Base-by-base conservation (phyloP, 2,329 filamentous ascomycete genomes). In the Pyrenochaeta sp. region DNA sequence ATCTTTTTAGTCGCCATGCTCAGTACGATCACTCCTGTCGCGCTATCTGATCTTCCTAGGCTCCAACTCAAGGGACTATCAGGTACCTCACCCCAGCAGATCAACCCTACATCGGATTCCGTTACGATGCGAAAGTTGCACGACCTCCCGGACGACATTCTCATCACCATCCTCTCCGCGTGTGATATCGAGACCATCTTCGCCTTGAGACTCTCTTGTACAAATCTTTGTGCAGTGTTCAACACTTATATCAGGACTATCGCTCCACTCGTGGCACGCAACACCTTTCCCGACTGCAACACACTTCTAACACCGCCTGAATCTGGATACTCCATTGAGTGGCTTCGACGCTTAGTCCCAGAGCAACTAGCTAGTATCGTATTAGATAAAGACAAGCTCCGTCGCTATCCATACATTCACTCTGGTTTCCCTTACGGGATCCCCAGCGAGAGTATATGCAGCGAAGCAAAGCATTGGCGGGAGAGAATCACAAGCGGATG, bases 361-460 rank as follows among this genome's bases (percentile, higher is more conserved):
- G 43, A 42, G 14, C 45, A 59, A 9, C 30, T 59, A 19, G 46
- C 51, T 6, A 51, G 48, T 6, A 24, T 59, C 6, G 9, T 20
- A 4, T 28, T 57, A 5, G 55, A 59, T 19, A 59, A 59, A 24
- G 53, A 60, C 40, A 60, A 58, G 26, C 29, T 60, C 5, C 46
- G 53, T 15, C 41, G 53, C 6, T 40, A 45, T 11, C 37, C 41
- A 1, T 57, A 59, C 17, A 22, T 55, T 19, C 49, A 49, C 22
- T 45, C 42, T 7, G 54, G 54, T 1, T 58, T 53, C 29, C 55
- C 41, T 3, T 58, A 55, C 30, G 55, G 55, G 6, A 56, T 58
- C 17, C 55, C 55, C 7, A 45, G 42, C 15, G 52, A 55, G 26
- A 44, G 37, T 21, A 32, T 27, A 15, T 43, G 47, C 15, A 9